Evolutionary conservation across 768 basidiomycete genomes (phyloP), one percentile per base, ranked within the genome.

Genomic region (Asterophora parasitica): DNA sequence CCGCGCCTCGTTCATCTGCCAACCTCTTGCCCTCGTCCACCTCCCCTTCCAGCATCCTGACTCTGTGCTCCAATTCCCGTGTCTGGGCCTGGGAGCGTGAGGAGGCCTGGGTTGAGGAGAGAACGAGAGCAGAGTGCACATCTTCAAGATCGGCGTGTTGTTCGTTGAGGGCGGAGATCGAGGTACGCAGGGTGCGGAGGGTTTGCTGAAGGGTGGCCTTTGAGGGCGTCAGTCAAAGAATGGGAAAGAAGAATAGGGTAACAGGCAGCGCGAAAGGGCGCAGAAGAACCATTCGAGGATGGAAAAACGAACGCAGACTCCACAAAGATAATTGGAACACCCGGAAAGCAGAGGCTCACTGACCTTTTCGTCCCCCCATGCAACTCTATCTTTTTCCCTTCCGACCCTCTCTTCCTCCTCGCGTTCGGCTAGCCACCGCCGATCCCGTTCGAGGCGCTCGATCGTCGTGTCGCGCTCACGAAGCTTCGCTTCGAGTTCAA

Each of bases 351-450:
- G 23, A 23, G 23, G 3, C 23, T 23, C 23, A 62, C 73, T 34
- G 42, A 87, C 88, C 75, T 82, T 85, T 52, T 83, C 81, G 49
- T 77, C 73, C 4, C 74, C 72, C 44, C 68, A 65, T 31, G 73
- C 74, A 3, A 58, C 62, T 12, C 76, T 69, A 46, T 86, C 79
- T 8, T 61, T 62, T 48, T 87, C 82, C 62, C 79, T 85, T 62
- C 83, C 84, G 49, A 82, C 79, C 17, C 78, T 68, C 51, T 88
- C 85, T 31, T 82, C 78, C 41, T 75, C 69, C 61, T 89, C 88
- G 3, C 82, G 64, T 52, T 88, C 85, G 0, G 82, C 69, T 42
- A 88, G 72, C 70, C 74, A 88, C 13, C 84, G 68, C 31, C 87
- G 68, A 58, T 91, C 88, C 13, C 76, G 68, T 57, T 89, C 85